Evolutionary conservation across 306 rosid species (phyloP), one percentile per base, ranked within the genome.

Genomic region (Ormosia emarginata): DNA sequence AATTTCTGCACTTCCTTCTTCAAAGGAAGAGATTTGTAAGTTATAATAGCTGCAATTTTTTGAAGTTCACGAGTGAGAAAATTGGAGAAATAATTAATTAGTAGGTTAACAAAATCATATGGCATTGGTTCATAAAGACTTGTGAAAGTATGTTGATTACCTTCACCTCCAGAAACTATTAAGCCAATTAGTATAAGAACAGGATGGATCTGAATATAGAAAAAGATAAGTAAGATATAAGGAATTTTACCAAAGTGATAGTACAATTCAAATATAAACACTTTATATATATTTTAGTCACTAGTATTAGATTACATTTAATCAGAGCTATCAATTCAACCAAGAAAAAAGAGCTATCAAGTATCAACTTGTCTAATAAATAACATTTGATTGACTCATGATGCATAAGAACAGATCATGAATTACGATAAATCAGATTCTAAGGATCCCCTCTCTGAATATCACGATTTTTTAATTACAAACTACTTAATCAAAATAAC

Each of bases 141-240:
- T 63, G 71, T 62, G 30, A 33, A 78, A 10, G 7, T 74, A 11
- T 70, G 24, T 74, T 9, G 39, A 44, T 83, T 90, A 95, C 99
- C 98, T 90, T 95, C 98, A 6, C 98, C 99, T 65, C 99, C 98
- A 36, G 88, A 14, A 83, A 93, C 34, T 68, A 93, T 86, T 58
- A 95, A 78, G 73, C 99, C 98, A 24, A 90, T 46, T 57, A 91
- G 50, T 81, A 91, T 93, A 11, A 95, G 91, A 79, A 95, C 65
- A 11, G 99, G 99, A 74, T 95, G 99, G 67, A 90, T 69, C 99
- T 95, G 94, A 7, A 57, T 4, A 47, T 71, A 58, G 49, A 58
- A 66, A 47, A 67, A 74, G 24, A 36, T 3, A 67, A 5, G 78
- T 46, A 17, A 9, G 84, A 67, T 12, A 30, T 7, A 70, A 14